Percentiles rank a stretch among this genome's conserved stretches.
These are phyloP conservation scores for Filobasidium floriforme DNA, from an alignment of 768 basidiomycete species.

Conservation along the genomic window DNA sequence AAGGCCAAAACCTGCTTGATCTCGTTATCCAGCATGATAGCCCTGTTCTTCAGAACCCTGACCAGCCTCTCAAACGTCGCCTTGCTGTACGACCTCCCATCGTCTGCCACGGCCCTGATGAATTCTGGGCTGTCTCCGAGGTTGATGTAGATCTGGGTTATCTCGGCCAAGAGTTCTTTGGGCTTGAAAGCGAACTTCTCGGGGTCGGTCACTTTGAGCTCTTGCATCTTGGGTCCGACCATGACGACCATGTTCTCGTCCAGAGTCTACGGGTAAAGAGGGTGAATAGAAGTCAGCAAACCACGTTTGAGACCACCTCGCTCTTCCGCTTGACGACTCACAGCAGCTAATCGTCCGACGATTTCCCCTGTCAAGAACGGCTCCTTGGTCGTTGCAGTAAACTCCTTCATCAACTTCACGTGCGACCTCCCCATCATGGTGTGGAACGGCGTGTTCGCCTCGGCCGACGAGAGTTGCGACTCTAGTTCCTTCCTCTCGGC, in stretches of 20 bases:
- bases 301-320: neutral
- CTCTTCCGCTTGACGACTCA: slow-evolving; percentile 46
- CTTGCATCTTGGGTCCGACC: slow-evolving; percentile 78
- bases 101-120: slow-evolving; percentile 77
- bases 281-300: too few relatives aligned
- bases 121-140: slow-evolving; percentile 72
- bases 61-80: slow-evolving; percentile 74
- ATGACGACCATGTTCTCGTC: slow-evolving; percentile 87
- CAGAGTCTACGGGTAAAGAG: slow-evolving; percentile 45
- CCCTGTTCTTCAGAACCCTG: slow-evolving; percentile 55
- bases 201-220: slow-evolving; percentile 73
- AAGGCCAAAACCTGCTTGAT: slow-evolving; percentile 63
- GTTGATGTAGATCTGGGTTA: slow-evolving; percentile 84
- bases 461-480: slow-evolving; percentile 65
- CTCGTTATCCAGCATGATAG: slow-evolving; percentile 69
- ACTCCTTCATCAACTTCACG: slow-evolving; percentile 80
- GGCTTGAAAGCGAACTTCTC: slow-evolving; percentile 88
- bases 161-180: slow-evolving; percentile 68
- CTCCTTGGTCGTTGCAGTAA: slow-evolving; percentile 80
- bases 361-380: slow-evolving; percentile 97
- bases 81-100: slow-evolving; percentile 82
- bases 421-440: slow-evolving; percentile 78
- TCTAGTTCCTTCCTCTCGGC: slow-evolving; percentile 80
- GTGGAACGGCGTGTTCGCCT: slow-evolving; percentile 76
- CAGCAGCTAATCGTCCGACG: slow-evolving; percentile 86